Base-by-base conservation (phyloP, 805 yeast species). In the Suhomyces canberraensis region DNA sequence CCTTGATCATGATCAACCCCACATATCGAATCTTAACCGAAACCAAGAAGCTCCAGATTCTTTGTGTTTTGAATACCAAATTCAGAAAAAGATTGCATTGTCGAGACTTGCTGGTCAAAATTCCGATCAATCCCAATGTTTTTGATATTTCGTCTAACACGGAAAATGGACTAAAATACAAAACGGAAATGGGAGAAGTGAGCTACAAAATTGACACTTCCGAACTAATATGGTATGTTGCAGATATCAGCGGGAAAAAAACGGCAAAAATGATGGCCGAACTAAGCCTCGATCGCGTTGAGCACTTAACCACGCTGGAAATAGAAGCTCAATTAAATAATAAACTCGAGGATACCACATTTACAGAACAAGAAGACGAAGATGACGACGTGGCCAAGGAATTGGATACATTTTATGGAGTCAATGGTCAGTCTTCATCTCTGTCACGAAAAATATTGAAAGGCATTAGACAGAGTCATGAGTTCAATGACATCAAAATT, bases 211-310 rank as follows among this genome's bases (percentile, higher is more conserved):
- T 93, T 5, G 91, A 88, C 45, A 71, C 76, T 29, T 76, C 82
- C 21, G 78, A 76, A 36, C 60, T 90, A 2, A 56, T 81, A 1
- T 90, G 97, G 97, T 73, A 73, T 29, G 71, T 89, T 13, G 78
- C 75, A 3, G 68, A 79, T 15, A 59, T 87, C 37, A 78, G 76
- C 14, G 96, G 96, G 2, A 77, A 74, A 34, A 59, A 67, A 28
- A 30, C 44, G 51, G 69, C 71, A 24, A 61, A 74, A 16, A 76
- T 83, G 84, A 73, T 71, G 60, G 75, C 79, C 0, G 82, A 77
- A 41, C 64, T 77, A 34, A 46, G 60, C 1, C 39, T 71, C 16
- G 17, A 31, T 8, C 19, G 41, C 3, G 16, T 40, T 38, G 69
- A 46, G 33, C 45, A 30, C 52, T 65, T 36, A 19, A 26, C 16